Conservation (phyloP, 208 protist species). For the Balamuthia mandrillaris region DNA sequence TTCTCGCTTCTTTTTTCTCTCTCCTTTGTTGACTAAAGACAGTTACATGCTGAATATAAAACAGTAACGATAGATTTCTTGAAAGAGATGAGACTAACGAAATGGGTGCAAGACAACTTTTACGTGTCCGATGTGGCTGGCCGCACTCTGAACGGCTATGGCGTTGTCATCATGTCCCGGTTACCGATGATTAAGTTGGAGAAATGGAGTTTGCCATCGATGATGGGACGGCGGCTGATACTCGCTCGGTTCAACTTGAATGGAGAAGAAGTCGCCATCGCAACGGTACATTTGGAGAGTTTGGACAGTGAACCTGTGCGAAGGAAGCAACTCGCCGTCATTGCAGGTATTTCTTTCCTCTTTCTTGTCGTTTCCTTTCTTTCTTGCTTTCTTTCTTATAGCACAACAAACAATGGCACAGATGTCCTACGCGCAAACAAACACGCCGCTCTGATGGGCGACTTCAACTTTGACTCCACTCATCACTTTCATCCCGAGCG, state of each 20-base stretch:
- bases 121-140: neutral
- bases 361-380: no score
- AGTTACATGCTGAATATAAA: neutral
- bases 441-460: constrained; percentile 13
- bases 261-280: neutral
- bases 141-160: neutral
- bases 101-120: neutral
- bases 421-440: no score
- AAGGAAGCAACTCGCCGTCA: neutral
- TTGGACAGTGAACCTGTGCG: neutral
- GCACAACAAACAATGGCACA: neutral
- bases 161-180: neutral
- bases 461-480: constrained; percentile 27
- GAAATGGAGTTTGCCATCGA: neutral
- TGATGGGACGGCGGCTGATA: neutral
- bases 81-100: neutral
- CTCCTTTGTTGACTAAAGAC: neutral
- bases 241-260: neutral
- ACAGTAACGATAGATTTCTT: constrained; percentile 1
- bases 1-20: neutral
- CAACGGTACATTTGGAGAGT: constrained; percentile 33
- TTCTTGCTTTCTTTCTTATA: no score
- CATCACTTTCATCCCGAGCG: neutral
- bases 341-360: neutral
- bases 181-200: neutral